A percentile compares a stretch with the other conserved stretches of the same genome.
Evolutionary conservation across 2,329 filamentous ascomycete genomes (phyloP).

Genomic region (Endoconidiophora laricicola): DNA sequence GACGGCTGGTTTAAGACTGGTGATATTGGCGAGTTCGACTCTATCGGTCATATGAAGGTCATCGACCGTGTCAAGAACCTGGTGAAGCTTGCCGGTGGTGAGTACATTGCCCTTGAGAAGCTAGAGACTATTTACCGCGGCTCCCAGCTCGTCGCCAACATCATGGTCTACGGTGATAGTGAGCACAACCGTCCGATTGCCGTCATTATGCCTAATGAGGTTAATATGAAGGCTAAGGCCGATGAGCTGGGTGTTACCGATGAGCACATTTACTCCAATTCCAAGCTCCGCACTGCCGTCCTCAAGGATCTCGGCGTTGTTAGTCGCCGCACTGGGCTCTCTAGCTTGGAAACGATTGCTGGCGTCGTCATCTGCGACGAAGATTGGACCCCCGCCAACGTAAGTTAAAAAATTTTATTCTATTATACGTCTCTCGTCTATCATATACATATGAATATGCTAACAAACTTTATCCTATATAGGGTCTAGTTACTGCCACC

Average conservation of each 20-base stretch:
- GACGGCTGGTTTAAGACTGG: conserved; percentile 97
- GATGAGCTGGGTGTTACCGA: conserved; percentile 45
- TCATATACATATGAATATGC: neutral
- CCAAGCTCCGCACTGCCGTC: conserved; percentile 44
- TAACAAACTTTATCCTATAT: conserved; percentile 14
- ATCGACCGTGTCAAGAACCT: conserved; percentile 98
- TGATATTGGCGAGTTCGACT: conserved; percentile 81
- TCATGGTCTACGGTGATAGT: conserved; percentile 70
- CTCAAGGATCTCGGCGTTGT: conserved; percentile 51
- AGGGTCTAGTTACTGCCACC: conserved; percentile 45
- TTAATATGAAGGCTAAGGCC: conserved; percentile 43
- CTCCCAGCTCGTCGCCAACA: conserved; percentile 60
- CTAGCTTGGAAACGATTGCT: conserved; percentile 55
- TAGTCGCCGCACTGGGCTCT: conserved; percentile 49
- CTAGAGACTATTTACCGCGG: conserved; percentile 83
- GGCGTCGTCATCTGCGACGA: conserved; percentile 67
- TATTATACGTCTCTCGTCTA: neutral
- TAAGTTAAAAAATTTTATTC: conserved; percentile 30
- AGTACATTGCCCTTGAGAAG: conserved; percentile 95
- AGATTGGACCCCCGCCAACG: conserved; percentile 74
- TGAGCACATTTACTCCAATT: conserved; percentile 48
- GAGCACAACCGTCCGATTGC: conserved; percentile 66
- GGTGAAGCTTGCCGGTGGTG: conserved; percentile 85
- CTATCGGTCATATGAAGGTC: conserved; percentile 62
- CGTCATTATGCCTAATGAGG: conserved; percentile 55